These are phyloP conservation scores for Colletotrichum sp. DNA, from an alignment of 2,329 filamentous ascomycete species.

Conservation along the genomic window DNA sequence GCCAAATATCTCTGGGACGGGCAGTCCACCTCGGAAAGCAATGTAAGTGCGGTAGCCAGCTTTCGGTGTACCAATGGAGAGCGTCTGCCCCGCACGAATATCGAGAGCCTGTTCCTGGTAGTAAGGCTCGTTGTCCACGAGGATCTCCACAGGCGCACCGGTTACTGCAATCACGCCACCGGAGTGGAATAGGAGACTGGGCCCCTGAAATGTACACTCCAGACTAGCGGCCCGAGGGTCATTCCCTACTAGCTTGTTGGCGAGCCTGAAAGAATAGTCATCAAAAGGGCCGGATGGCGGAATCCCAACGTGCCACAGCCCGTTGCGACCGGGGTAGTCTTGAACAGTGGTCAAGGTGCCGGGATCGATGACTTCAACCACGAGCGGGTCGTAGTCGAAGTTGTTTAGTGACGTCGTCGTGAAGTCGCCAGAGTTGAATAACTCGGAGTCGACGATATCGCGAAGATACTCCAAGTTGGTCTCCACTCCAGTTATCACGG, in stretches of 20 bases:
- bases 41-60: slow-evolving; percentile 38
- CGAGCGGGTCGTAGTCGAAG: slow-evolving; percentile 29
- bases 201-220: slow-evolving; percentile 38
- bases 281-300: slow-evolving; percentile 48
- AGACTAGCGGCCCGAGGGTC: slow-evolving; percentile 30
- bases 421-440: slow-evolving; percentile 31
- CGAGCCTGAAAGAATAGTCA: slow-evolving; percentile 35
- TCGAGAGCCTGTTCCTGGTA: slow-evolving; percentile 26
- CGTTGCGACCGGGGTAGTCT: slow-evolving; percentile 42
- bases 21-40: slow-evolving; percentile 37
- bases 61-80: slow-evolving; percentile 28
- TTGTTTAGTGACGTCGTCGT: slow-evolving; percentile 38
- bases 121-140: slow-evolving; percentile 25
- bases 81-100: slow-evolving; percentile 28
- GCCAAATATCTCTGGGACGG: slow-evolving; percentile 35
- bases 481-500: slow-evolving; percentile 32
- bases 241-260: slow-evolving; percentile 40
- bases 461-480: slow-evolving; percentile 39
- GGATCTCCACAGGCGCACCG: slow-evolving; percentile 31
- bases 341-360: slow-evolving; percentile 42
- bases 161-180: slow-evolving; percentile 34
- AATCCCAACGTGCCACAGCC: slow-evolving; percentile 42
- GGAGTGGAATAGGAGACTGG: slow-evolving; percentile 37
- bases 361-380: slow-evolving; percentile 40
- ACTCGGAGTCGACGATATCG: slow-evolving; percentile 29